Conservation (phyloP, 75 land plant species). For the Sequoiadendron giganteum region DNA sequence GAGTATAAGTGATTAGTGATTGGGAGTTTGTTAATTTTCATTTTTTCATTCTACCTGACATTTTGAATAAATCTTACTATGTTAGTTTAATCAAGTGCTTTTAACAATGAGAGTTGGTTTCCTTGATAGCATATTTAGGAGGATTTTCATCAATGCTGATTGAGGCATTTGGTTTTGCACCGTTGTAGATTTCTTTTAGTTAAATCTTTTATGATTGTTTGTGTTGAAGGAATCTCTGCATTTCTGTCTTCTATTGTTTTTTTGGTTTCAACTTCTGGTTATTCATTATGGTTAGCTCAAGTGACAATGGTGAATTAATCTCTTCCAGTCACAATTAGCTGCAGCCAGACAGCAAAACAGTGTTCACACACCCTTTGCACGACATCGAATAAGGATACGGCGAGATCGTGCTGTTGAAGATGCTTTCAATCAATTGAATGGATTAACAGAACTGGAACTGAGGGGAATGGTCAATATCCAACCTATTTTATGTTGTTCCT, state of each 20-base stretch:
- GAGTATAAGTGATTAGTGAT: constrained; percentile 18
- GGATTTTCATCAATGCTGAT: neutral
- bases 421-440: constrained; percentile 78
- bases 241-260: neutral
- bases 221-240: neutral
- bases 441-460: constrained; percentile 73
- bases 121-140: neutral
- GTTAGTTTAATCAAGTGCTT: neutral
- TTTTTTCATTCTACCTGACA: neutral
- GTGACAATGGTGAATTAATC: neutral
- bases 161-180: neutral
- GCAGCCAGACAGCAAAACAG: constrained; percentile 51
- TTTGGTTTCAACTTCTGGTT: neutral
- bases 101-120: neutral
- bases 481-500: neutral
- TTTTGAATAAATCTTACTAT: neutral
- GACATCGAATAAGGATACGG: constrained; percentile 73
- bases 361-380: constrained; percentile 47
- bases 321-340: constrained; percentile 68
- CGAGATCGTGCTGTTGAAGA: constrained; percentile 90
- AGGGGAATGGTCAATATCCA: constrained; percentile 57
- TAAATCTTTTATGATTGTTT: neutral
- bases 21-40: neutral
- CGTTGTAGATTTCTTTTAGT: neutral
- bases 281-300: neutral